Evolutionary conservation across 495 filamentous ascomycete genomes (phyloP), one percentile per base, ranked within the genome.

Genomic region (Endocarpon pusillum): DNA sequence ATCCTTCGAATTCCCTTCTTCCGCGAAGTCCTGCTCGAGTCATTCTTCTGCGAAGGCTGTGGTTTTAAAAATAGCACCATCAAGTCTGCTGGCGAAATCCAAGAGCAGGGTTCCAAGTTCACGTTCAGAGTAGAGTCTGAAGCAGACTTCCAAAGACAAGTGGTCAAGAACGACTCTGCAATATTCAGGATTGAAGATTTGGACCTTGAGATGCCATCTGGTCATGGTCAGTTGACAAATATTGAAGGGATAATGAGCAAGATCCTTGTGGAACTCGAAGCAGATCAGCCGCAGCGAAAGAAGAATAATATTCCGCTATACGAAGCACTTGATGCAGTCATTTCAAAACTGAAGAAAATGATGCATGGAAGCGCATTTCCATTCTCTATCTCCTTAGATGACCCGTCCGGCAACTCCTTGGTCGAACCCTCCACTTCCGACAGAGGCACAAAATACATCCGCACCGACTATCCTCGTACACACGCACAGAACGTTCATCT

Each of bases 381-480:
- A n/a, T 94, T 96, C 62, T 73, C 77, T 4, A 56, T 96, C 21
- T 71, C 67, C 8, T 51, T 94, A 21, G 82, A 99, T 51, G 89
- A 99, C 45, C 79, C 79, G 2, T 80, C 85, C 3, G 89, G 89
- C n/a, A 99, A 99, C 62, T 91, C 82, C 3, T 96, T 81, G 70
- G 91, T 99, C 45, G 83, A 92, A 32, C 89, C 89, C 20, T 77
- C 79, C 40, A 67, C 76, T 36, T 57, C 67, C 25, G 81, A 87
- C 45, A 58, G 53, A 21, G 57, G 50, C 33, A 75, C 72, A 32
- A 94, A 93, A 54, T 94, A 85, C 70, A 63, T 61, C 18, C 77
- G 81, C 42, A 64, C 61, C 25, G 78, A 94, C 47, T 99, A 92
- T 48, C 51, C 74, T 3, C 73, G 89, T 20, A 85, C 77, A 0